Evolutionary conservation across 2,329 filamentous ascomycete species (phyloP).

Genomic region (Clarireedia paspali): DNA sequence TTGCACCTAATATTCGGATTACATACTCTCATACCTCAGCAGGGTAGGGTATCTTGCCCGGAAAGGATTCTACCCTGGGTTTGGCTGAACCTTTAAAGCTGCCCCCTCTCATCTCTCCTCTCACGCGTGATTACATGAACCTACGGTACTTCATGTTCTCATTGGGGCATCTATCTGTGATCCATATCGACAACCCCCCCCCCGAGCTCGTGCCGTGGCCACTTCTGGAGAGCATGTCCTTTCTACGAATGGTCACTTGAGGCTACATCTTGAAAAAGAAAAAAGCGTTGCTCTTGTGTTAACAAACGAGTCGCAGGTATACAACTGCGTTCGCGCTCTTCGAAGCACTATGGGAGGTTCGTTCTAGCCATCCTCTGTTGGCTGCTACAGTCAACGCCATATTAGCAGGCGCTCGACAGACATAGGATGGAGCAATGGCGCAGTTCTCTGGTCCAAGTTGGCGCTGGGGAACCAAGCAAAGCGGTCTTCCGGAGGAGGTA

Average conservation of each 20-base stretch:
- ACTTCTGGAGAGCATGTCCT: not conserved
- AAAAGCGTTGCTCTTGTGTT: not conserved
- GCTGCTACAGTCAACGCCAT: not conserved
- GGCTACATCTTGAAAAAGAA: not conserved
- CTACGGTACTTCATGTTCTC: not conserved
- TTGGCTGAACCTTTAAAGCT: too few relatives aligned
- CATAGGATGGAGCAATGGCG: slow-evolving; percentile 70
- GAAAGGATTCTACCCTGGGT: too few relatives aligned
- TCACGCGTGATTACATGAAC: too few relatives aligned
- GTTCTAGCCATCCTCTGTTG: not conserved
- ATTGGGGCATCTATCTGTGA: not conserved
- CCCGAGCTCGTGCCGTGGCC: not conserved
- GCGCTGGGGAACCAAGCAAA: slow-evolving; percentile 43
- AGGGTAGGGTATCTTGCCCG: too few relatives aligned
- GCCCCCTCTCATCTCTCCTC: too few relatives aligned
- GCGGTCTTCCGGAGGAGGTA: slow-evolving; percentile 33
- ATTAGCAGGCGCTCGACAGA: slow-evolving; percentile 49
- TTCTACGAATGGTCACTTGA: not conserved
- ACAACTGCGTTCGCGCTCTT: not conserved
- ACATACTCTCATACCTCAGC: too few relatives aligned
- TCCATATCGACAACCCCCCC: not conserved
- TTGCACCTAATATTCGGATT: too few relatives aligned
- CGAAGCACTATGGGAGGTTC: not conserved
- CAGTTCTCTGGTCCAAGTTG: slow-evolving; percentile 64
- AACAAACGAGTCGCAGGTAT: not conserved